A percentile compares a stretch with the other conserved stretches of the same genome.
phyloP scores from a whole-genome alignment of 306 rosid species.

The Pachyrhizus erosus region DNA sequence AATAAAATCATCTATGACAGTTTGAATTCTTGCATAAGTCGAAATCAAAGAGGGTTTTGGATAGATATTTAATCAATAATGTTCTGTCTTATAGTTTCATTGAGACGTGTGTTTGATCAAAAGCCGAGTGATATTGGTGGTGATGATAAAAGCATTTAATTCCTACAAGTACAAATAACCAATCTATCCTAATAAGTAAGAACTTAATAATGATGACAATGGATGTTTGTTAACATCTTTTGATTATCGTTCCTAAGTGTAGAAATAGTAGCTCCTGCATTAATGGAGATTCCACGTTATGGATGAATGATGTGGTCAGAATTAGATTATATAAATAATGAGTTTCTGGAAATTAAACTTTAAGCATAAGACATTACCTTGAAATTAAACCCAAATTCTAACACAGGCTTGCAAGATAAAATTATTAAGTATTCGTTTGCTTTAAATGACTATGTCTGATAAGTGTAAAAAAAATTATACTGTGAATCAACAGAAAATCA shows the following conservation, averaged over 20 bases:
- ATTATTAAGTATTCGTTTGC: neutral
- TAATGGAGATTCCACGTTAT: no score
- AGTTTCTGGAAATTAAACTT: no score
- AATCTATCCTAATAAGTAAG: neutral
- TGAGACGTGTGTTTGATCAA: constrained; percentile 9
- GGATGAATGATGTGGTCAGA: no score
- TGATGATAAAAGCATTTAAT: neutral
- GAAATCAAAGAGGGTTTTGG: neutral
- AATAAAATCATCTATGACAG: neutral
- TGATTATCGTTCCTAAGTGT: no score
- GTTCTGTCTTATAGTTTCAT: neutral
- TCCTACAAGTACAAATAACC: neutral
- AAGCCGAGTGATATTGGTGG: constrained; percentile 14
- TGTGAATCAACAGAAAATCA: no score
- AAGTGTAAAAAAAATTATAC: no score
- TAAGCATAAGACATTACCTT: no score
- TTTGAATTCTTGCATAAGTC: neutral
- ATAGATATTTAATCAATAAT: neutral
- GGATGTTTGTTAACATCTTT: neutral
- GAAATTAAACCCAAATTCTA: no score
- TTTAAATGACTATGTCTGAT: no score
- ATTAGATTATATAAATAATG: no score
- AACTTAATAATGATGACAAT: neutral
- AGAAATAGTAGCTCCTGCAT: no score
- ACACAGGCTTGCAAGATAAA: neutral